Base-by-base conservation (phyloP, 2,329 filamentous ascomycete genomes). In the Fusarium coicis region DNA sequence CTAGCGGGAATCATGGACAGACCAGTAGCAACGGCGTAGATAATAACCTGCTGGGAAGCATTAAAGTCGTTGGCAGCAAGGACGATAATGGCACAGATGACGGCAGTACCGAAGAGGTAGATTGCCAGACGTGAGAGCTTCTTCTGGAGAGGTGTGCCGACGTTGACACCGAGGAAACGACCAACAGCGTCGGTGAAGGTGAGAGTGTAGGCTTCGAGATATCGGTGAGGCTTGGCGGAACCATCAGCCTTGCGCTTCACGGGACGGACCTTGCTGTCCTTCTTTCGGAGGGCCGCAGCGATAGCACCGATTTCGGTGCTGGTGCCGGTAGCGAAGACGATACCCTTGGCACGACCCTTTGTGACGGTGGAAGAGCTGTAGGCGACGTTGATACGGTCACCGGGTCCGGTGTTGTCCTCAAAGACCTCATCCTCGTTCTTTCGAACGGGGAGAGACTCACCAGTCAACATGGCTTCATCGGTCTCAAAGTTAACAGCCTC, bases 31-130 rank as follows among this genome's bases (percentile, higher is more conserved):
- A 85, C 83, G n/a, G 83, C 84, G 66, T 85, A 86, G 66, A 85
- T 91, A 73, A 92, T 89, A 68, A 92, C 89, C 73, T 91, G 89
- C 34, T 85, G 84, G 37, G 84, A 81, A 40, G 81, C 79, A n/a
- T 83, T 80, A 78, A 89, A 90, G 3, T 85, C 75, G 80, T 92
- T 93, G 60, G 91, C 89, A 11, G 85, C 91, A 50, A 93, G 86
- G 43, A 93, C 91, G 74, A 93, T 89, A 73, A 93, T 88, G 14
- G 91, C 91, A 69, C 91, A 92, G 32, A 93, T 76, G 18, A 93
- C 87, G 5, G 92, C 92, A 57, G 92, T 87, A 36, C 84, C 86
- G 77, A 93, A 93, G 4, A 93, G 86, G 5, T 92, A 79, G 23
- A 93, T 84, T 28, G 92, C 92, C 55, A 93, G 86, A 79, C 89